Evolutionary conservation across 768 basidiomycete genomes (phyloP), one percentile per base, ranked within the genome.

Genomic region (Lanmaoa pseudosensibilis): DNA sequence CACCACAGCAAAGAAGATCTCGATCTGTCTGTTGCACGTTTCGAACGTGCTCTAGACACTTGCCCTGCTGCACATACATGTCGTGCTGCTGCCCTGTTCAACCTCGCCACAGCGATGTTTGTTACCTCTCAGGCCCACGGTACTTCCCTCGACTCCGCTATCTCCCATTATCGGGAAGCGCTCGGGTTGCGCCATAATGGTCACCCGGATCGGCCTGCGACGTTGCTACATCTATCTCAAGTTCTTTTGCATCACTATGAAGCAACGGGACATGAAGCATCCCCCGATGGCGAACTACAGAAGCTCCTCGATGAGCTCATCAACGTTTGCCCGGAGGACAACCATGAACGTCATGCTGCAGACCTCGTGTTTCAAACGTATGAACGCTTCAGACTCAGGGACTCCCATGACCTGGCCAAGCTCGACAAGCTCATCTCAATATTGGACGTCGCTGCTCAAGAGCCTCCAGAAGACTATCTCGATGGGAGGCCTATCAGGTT

Each of bases 31-130:
- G 4, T 62, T 33, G 19, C 21, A 12, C n/a, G 39, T 23, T 64
- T 64, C 34, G n/a, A 54, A 25, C 8, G 5, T 8, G 58, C 55
- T 33, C 25, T 47, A 36, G 11, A 16, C 5, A 19, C 15, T 10
- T 63, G 50, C 30, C 44, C 36, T n/a, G 7, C 25, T 1, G 33
- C 19, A 2, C n/a, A 38, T 15, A n/a, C 25, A 5, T 50, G 30
- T 49, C 59, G 49, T 16, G 62, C 62, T 10, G 49, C 50, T 5
- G 49, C 50, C 15, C 33, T 64, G 5, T 54, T 41, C 32, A 64
- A 64, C 50, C 55, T 64, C n/a, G 62, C 58, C 8, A 60, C 52
- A 10, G 58, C 38, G 19, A 21, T 33, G 34, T 55, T 54, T 19
- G 40, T 56, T 16, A 13, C 16, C n/a, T 54, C 41, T n/a, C 62